These are phyloP conservation scores for Amniculicola lignicola DNA, from an alignment of 495 filamentous ascomycete genomes.

Conservation along the genomic window DNA sequence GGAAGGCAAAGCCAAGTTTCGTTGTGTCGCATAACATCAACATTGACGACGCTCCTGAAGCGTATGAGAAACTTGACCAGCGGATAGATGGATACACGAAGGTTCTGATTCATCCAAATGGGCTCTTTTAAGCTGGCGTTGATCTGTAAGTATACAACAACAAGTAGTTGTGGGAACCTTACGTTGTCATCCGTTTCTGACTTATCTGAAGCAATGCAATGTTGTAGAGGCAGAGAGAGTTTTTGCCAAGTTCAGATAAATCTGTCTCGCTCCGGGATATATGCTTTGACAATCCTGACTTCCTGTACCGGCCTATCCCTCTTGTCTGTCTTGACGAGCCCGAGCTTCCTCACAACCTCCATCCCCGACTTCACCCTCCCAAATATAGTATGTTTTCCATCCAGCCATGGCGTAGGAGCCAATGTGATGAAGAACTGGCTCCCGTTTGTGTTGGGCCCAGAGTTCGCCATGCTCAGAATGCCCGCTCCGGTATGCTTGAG, in stretches of 20 bases:
- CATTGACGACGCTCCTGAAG: conserved; percentile 55
- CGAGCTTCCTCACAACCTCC: conserved; percentile 81
- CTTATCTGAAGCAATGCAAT: too few species aligned
- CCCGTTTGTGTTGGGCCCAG: conserved; percentile 90
- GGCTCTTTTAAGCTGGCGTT: conserved; percentile 21
- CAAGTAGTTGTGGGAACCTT: too few species aligned
- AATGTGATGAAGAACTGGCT: conserved; percentile 86
- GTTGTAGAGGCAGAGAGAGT: too few species aligned
- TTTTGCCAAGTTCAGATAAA: too few species aligned
- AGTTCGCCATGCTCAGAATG: conserved; percentile 93
- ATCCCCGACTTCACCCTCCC: conserved; percentile 86
- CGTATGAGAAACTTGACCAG: conserved; percentile 69
- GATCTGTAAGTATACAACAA: conserved; percentile 36
- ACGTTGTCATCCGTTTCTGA: too few species aligned
- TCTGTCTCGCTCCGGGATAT: conserved; percentile 62
- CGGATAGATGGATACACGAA: conserved; percentile 56
- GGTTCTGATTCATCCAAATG: conserved; percentile 41
- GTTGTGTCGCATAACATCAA: conserved; percentile 56
- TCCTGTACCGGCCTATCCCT: conserved; percentile 81
- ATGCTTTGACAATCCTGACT: conserved; percentile 74
- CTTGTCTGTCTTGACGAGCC: conserved; percentile 76
- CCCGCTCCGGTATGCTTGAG: conserved; percentile 95
- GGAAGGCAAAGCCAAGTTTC: conserved; percentile 56
- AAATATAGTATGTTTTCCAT: conserved; percentile 97
- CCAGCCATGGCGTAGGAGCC: conserved; percentile 93